A percentile compares a stretch with the other conserved stretches of the same genome.
Evolutionary conservation across 179 eudicot genomes (phyloP).

Genomic region (Beta lomatogona): DNA sequence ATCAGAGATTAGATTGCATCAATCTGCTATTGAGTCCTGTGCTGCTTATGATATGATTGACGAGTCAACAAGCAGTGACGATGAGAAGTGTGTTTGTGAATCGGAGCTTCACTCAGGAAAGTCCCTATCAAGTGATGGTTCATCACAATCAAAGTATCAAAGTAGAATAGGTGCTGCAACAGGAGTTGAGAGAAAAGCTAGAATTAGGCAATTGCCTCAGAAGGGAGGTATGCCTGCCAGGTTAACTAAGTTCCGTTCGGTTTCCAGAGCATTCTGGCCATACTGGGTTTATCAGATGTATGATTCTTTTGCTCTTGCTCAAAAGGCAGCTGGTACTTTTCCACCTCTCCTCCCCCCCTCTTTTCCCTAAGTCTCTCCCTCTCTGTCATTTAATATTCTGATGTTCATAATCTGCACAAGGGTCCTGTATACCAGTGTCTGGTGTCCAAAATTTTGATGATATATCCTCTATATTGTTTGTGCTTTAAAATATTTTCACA

Average conservation of each 20-base stretch:
- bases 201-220: constrained; percentile 23
- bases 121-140: constrained; percentile 36
- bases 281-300: constrained; percentile 86
- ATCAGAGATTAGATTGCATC: constrained; percentile 71
- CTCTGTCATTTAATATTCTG: not conserved
- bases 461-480: not conserved
- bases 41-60: constrained; percentile 41
- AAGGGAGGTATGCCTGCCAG: constrained; percentile 29
- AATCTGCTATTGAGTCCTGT: constrained; percentile 54
- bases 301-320: constrained; percentile 82
- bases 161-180: constrained; percentile 35
- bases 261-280: constrained; percentile 85
- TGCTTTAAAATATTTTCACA: not conserved
- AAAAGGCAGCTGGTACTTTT: constrained; percentile 70
- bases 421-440: not conserved
- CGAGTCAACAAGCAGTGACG: constrained; percentile 66
- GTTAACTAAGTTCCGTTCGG: constrained; percentile 48
- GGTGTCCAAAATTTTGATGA: not conserved
- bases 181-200: constrained; percentile 31
- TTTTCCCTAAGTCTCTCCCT: not conserved
- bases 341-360: not conserved
- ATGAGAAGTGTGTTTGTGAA: constrained; percentile 48
- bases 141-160: constrained; percentile 31
- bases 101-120: constrained; percentile 37
- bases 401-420: not conserved